Conservation (phyloP, 345 rosid species). For the Geranium brycei region DNA sequence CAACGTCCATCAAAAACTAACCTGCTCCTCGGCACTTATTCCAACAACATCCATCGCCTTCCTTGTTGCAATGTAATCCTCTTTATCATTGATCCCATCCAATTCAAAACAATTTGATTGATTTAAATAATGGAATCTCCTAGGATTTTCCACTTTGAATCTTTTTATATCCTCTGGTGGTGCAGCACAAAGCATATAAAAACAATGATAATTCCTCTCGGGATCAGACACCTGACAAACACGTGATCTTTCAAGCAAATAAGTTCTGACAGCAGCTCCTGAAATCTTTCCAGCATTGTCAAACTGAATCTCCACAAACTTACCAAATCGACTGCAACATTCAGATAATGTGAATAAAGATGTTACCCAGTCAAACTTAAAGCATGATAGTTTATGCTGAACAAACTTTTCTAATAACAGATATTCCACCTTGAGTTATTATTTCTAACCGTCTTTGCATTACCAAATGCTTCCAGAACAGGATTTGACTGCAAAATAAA, state of each 20-base stretch:
- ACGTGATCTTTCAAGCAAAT: constrained; percentile 95
- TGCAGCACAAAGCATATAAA: constrained; percentile 98
- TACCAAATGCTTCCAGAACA: constrained; percentile 98
- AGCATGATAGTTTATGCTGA: background rate
- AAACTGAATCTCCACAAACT: constrained; percentile 99
- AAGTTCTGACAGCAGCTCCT: constrained; percentile 98
- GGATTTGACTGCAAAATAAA: constrained; percentile 78
- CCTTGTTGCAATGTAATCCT: constrained; percentile 75
- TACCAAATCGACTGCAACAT: constrained; percentile 85
- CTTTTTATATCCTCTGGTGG: constrained; percentile 76
- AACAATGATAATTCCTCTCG: constrained; percentile 98
- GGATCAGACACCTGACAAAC: constrained; percentile 98
- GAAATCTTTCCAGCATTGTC: constrained; percentile 78
- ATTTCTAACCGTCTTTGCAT: constrained; percentile 94
- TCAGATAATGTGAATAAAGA: constrained; percentile 11
- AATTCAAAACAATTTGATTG: constrained; percentile 80
- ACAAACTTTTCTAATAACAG: background rate
- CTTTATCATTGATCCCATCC: constrained; percentile 69
- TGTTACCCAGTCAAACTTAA: constrained; percentile 7
- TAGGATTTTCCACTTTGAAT: constrained; percentile 74
- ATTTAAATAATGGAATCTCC: constrained; percentile 82
- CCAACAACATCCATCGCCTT: constrained; percentile 97
- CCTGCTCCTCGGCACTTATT: constrained; percentile 82
- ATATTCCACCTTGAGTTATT: constrained; percentile 79
- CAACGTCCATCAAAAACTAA: constrained; percentile 7